A percentile compares a stretch with the other conserved stretches of the same genome.
Evolutionary conservation across 2,329 filamentous ascomycete species (phyloP).

Genomic region (Phyllosticta capitalensis): DNA sequence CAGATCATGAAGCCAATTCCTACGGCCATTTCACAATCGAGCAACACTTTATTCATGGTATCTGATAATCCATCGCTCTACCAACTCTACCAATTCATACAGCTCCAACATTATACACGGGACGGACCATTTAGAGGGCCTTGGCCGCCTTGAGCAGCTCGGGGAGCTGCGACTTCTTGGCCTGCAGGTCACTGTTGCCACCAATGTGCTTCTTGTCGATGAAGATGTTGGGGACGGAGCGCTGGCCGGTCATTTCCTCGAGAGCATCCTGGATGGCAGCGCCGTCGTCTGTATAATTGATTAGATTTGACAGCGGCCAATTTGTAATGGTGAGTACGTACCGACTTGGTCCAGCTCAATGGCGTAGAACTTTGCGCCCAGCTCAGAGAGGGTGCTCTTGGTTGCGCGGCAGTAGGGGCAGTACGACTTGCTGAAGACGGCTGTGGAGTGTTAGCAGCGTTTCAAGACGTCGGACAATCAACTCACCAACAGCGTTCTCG

Average conservation of each 20-base stretch:
- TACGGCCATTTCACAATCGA: too few species aligned
- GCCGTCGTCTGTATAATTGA: conserved; percentile 58
- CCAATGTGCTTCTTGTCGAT: conserved; percentile 88
- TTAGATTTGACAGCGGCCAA: conserved; percentile 64
- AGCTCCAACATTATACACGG: conserved; percentile 51
- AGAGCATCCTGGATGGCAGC: conserved; percentile 75
- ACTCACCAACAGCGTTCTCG: conserved; percentile 73
- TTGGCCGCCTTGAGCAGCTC: conserved; percentile 53
- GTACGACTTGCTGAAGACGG: conserved; percentile 95
- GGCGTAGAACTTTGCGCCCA: conserved; percentile 62
- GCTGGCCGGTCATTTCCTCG: conserved; percentile 67
- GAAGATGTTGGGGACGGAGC: conserved; percentile 92
- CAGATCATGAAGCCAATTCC: too few species aligned
- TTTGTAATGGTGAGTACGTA: conserved; percentile 38
- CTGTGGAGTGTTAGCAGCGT: conserved; percentile 31
- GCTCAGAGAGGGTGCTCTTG: conserved; percentile 62
- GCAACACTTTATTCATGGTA: background rate
- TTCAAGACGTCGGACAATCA: background rate
- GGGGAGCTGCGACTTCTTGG: conserved; percentile 54
- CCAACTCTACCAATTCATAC: conserved; percentile 60
- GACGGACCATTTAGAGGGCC: conserved; percentile 44
- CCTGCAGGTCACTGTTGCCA: conserved; percentile 83
- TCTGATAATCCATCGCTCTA: conserved; percentile 60
- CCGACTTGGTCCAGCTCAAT: conserved; percentile 80
- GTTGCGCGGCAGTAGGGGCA: conserved; percentile 84